phyloP scores from a whole-genome alignment of 495 filamentous ascomycete genomes.

The Neurospora cerealis region DNA sequence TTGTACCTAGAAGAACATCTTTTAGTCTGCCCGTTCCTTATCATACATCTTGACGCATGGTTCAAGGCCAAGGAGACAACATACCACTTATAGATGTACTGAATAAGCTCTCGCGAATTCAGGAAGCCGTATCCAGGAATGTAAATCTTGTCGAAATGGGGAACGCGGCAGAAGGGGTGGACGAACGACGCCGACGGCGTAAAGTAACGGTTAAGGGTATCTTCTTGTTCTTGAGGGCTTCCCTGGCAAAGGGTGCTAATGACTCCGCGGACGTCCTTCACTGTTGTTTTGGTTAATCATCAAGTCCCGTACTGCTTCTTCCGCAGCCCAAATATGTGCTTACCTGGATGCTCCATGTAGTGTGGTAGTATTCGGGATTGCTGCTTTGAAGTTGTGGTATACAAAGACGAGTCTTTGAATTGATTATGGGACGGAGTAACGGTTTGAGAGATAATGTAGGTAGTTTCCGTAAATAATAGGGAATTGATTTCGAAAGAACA shows the following conservation, averaged over 20 bases:
- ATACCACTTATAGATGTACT: conserved; percentile 68
- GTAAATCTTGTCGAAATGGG: conserved; percentile 36
- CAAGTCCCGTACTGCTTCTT: not conserved
- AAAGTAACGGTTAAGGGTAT: conserved; percentile 60
- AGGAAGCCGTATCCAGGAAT: conserved; percentile 37
- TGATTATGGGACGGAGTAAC: not conserved
- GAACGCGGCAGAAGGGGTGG: conserved; percentile 73
- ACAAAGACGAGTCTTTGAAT: not conserved
- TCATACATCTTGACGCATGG: not conserved
- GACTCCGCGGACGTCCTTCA: conserved; percentile 43
- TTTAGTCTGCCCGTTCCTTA: not conserved
- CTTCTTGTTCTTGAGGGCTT: conserved; percentile 49
- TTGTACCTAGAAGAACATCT: conserved; percentile 37
- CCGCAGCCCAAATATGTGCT: not conserved
- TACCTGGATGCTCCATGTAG: conserved; percentile 16
- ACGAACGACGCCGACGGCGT: conserved; percentile 57
- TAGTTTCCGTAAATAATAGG: not conserved
- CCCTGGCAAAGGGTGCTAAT: conserved; percentile 59
- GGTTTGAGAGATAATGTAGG: not conserved
- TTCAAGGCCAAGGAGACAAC: not conserved
- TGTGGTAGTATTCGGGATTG: not conserved
- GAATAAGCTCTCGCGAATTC: conserved; percentile 51
- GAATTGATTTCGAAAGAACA: not conserved
- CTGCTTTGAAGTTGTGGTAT: not conserved
- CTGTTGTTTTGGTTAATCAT: conserved; percentile 24